A percentile compares a stretch with the other conserved stretches of the same genome.
These are phyloP conservation scores for Verticillium nonalfalfae DNA, from an alignment of 2,329 filamentous ascomycete genomes.

Conservation along the genomic window DNA sequence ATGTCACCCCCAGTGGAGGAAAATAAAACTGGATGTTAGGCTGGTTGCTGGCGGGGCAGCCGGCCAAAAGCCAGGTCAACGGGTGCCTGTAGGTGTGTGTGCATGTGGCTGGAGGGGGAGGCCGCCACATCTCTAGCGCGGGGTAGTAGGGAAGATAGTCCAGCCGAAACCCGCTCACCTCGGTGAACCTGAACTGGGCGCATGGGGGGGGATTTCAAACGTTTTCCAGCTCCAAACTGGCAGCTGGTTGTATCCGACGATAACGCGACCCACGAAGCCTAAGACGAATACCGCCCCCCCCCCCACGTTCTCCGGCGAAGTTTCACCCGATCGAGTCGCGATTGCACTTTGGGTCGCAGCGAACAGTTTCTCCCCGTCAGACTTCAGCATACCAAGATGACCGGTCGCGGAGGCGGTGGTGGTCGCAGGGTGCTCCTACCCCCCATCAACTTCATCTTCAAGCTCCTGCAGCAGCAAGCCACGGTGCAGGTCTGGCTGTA, in stretches of 20 bases:
- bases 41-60: constrained; percentile 1
- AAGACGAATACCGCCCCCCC: not conserved
- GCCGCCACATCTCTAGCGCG: not conserved
- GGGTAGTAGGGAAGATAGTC: not conserved
- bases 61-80: not conserved
- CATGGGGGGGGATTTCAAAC: constrained; percentile 16
- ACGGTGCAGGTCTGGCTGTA: constrained; percentile 95
- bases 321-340: not conserved
- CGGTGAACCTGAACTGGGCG: not conserved
- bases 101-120: not conserved
- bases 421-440: constrained; percentile 54
- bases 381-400: constrained; percentile 32
- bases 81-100: not conserved
- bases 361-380: not conserved
- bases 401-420: constrained; percentile 53
- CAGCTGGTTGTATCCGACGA: not conserved
- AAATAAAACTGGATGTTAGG: constrained; percentile 1
- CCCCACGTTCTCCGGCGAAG: not conserved
- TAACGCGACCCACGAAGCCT: not conserved
- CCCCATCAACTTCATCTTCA: constrained; percentile 56
- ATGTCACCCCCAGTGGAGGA: not conserved
- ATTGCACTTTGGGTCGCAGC: not conserved
- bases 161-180: not conserved
- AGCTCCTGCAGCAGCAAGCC: constrained; percentile 77
- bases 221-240: constrained; percentile 32